These are phyloP conservation scores for Ophiostoma sp. DNA, from an alignment of 2,329 filamentous ascomycete species.

Conservation along the genomic window DNA sequence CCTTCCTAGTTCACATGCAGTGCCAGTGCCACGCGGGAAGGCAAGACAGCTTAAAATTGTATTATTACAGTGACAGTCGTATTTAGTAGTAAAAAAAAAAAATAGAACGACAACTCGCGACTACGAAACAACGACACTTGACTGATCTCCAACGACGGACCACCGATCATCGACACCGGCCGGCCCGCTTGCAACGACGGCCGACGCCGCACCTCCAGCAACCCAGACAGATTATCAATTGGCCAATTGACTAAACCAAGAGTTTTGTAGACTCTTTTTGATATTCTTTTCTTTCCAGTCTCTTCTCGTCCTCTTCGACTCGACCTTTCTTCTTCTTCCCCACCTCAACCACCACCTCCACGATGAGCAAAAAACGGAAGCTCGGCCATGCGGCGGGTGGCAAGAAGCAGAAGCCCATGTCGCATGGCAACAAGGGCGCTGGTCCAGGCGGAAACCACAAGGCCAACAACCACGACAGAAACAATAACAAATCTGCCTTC, in stretches of 20 bases:
- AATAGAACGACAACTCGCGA: background rate
- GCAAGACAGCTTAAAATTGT: background rate
- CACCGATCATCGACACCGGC: background rate
- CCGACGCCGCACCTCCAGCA: background rate
- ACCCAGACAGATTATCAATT: background rate
- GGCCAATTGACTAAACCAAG: background rate
- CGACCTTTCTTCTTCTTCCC: background rate
- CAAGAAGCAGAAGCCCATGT: constrained; percentile 23
- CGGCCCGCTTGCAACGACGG: constrained; percentile 14
- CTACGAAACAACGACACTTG: background rate
- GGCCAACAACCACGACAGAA: constrained; percentile 25
- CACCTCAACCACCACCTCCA: background rate
- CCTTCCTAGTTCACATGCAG: constrained; percentile 20
- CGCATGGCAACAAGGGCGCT: constrained; percentile 16
- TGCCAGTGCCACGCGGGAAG: constrained; percentile 21
- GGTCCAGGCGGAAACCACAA: background rate
- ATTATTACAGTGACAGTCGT: background rate
- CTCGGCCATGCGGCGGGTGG: constrained; percentile 31
- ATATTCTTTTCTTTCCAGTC: background rate
- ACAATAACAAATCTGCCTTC: background rate
- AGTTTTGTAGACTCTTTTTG: background rate
- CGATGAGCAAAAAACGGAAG: constrained; percentile 49
- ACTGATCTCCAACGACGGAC: constrained; percentile 16
- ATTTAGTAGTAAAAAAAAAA: constrained; percentile 6
- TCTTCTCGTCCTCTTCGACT: background rate